Conservation (phyloP, 441 rosid genomes). For the Populus hybrid region DNA sequence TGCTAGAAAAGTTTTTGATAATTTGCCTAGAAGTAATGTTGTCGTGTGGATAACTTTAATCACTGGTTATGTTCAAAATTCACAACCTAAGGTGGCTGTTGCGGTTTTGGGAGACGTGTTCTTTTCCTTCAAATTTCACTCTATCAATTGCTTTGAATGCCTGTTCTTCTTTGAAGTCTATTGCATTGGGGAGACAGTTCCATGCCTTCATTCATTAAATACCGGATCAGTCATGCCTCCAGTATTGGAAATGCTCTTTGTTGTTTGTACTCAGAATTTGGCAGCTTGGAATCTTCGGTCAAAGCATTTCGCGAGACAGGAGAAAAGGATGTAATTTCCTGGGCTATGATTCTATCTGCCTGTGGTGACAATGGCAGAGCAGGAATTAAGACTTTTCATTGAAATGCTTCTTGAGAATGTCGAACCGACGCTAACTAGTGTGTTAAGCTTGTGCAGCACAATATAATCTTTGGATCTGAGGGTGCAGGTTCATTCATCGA, state of each 20-base stretch:
- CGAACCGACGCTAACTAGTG: constrained; percentile 42
- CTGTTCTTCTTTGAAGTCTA: constrained; percentile 36
- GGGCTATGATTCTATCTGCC: constrained; percentile 50
- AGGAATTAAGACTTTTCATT: constrained; percentile 32
- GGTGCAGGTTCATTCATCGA: constrained; percentile 42
- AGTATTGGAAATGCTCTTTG: constrained; percentile 62
- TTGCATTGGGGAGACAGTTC: constrained; percentile 46
- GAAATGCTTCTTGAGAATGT: constrained; percentile 42
- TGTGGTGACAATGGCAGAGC: constrained; percentile 45
- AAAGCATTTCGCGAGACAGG: constrained; percentile 32
- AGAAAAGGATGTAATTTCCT: constrained; percentile 51
- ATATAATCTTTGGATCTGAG: constrained; percentile 33
- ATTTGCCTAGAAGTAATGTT: constrained; percentile 31
- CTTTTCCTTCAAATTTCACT: too few relatives aligned
- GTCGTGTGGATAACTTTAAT: constrained; percentile 50
- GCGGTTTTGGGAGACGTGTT: constrained; percentile 37
- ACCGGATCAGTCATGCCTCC: constrained; percentile 33
- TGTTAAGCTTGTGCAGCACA: constrained; percentile 43
- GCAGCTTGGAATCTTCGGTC: constrained; percentile 36
- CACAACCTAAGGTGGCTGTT: constrained; percentile 39
- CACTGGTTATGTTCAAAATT: constrained; percentile 44
- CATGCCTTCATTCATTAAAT: constrained; percentile 50
- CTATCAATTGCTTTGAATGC: too few relatives aligned
- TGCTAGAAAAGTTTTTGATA: constrained; percentile 38
- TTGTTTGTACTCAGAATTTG: constrained; percentile 44